Evolutionary conservation across 371 early-diverging fungal species (phyloP).

Genomic region (Mucor piriformis): DNA sequence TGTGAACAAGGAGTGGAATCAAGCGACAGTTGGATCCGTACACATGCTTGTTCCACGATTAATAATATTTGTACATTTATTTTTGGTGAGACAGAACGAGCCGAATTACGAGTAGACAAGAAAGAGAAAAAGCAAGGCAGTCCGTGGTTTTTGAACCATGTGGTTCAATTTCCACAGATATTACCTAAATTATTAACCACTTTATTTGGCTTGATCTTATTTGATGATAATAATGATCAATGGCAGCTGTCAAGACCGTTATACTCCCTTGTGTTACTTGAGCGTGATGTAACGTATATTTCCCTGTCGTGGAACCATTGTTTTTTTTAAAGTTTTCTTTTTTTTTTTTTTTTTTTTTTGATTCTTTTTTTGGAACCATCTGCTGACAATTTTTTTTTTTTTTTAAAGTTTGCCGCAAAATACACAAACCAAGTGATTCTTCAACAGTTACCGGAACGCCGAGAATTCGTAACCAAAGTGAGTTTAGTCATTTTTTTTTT

Average conservation of each 20-base stretch:
- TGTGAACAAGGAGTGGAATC: conserved; percentile 55
- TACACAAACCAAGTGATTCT: conserved; percentile 69
- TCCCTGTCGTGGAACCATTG: background rate
- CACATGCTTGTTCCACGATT: conserved; percentile 68
- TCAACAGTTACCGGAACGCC: conserved; percentile 71
- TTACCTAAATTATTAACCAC: conserved; percentile 59
- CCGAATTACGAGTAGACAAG: conserved; percentile 23
- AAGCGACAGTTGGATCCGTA: conserved; percentile 54
- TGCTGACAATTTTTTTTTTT: background rate
- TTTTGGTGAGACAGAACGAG: conserved; percentile 55
- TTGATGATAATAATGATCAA: conserved; percentile 77
- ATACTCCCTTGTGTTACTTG: conserved; percentile 73
- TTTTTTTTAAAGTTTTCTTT: background rate
- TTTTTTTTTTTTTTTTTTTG: too few species aligned
- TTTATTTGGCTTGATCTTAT: conserved; percentile 71
- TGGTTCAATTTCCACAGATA: conserved; percentile 54
- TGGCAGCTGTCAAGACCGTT: conserved; percentile 86
- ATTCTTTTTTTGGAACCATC: too few species aligned
- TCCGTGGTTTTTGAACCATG: conserved; percentile 53
- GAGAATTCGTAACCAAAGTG: conserved; percentile 66
- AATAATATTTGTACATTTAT: conserved; percentile 73
- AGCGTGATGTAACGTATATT: conserved; percentile 58
- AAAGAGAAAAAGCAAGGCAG: conserved; percentile 1
- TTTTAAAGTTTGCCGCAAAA: conserved; percentile 60
- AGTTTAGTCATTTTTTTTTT: conserved; percentile 9